These are phyloP conservation scores for Lyophyllum semitale DNA, from an alignment of 768 basidiomycete species.

Conservation along the genomic window DNA sequence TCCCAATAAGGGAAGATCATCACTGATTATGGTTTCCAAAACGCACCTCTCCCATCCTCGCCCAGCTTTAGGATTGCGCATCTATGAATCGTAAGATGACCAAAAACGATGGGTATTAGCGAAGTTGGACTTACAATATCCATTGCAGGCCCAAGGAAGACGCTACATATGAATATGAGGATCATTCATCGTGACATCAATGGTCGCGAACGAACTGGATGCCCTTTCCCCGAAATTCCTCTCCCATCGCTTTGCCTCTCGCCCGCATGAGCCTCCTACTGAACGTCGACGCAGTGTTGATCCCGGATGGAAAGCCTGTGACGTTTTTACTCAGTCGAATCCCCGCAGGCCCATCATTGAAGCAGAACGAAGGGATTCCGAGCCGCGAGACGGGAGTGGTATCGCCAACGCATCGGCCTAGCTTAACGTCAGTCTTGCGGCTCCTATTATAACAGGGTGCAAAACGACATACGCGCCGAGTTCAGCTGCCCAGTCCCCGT, in stretches of 20 bases:
- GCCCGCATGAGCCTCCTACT: conserved; percentile 64
- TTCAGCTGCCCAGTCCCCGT: conserved; percentile 47
- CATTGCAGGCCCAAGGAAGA: conserved; percentile 53
- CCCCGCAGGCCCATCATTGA: conserved; percentile 52
- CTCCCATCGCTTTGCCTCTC: conserved; percentile 62
- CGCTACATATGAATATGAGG: conserved; percentile 23
- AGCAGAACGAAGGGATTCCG: conserved; percentile 46
- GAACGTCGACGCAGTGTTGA: conserved; percentile 53
- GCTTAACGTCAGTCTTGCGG: neutral
- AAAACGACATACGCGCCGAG: conserved; percentile 28
- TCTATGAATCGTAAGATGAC: conserved; percentile 27
- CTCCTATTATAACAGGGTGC: no score
- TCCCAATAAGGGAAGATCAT: neutral
- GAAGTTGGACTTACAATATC: conserved; percentile 41
- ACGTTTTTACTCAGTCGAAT: conserved; percentile 42
- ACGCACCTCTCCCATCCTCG: conserved; percentile 50
- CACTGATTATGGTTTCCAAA: neutral
- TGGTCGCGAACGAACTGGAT: conserved; percentile 35
- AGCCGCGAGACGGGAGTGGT: conserved; percentile 42
- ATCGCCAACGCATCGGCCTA: conserved; percentile 51
- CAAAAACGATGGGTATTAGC: neutral
- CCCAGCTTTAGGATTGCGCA: conserved; percentile 53
- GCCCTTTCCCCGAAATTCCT: conserved; percentile 73
- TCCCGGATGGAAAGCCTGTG: conserved; percentile 59
- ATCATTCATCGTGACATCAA: neutral